Evolutionary conservation across 2,329 filamentous ascomycete genomes (phyloP).

Genomic region (Trichoderma asperellum): DNA sequence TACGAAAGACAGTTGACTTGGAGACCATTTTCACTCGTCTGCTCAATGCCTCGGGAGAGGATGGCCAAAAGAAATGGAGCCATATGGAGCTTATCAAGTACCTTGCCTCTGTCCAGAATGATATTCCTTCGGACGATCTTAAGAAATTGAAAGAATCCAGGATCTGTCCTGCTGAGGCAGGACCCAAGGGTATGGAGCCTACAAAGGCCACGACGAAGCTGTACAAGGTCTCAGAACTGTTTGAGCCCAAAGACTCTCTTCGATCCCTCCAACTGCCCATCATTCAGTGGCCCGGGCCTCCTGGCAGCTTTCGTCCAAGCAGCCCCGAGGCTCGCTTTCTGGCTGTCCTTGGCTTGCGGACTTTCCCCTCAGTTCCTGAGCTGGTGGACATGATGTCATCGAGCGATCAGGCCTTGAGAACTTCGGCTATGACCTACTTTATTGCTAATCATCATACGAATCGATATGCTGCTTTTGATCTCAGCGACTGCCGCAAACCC

Average conservation of each 20-base stretch:
- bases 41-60: constrained; percentile 62
- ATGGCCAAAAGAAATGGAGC: constrained; percentile 73
- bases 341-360: constrained; percentile 70
- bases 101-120: constrained; percentile 82
- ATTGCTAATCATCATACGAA: constrained; percentile 78
- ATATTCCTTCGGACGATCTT: constrained; percentile 84
- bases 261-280: constrained; percentile 73
- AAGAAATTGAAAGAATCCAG: constrained; percentile 75
- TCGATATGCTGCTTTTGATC: constrained; percentile 69
- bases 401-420: constrained; percentile 61
- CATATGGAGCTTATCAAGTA: constrained; percentile 96
- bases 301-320: constrained; percentile 63
- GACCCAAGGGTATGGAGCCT: constrained; percentile 58
- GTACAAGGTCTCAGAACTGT: constrained; percentile 78
- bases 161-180: constrained; percentile 79
- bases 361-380: constrained; percentile 71
- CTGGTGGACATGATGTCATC: constrained; percentile 78
- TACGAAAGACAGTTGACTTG: constrained; percentile 92
- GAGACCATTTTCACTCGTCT: constrained; percentile 91
- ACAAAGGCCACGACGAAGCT: constrained; percentile 56
- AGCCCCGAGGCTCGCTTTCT: constrained; percentile 79
- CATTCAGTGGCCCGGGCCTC: constrained; percentile 76
- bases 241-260: constrained; percentile 74
- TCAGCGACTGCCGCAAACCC: constrained; percentile 56
- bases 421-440: constrained; percentile 78